A percentile compares a stretch with the other conserved stretches of the same genome.
Evolutionary conservation across 2,329 filamentous ascomycete species (phyloP).

Genomic region (Rhinocladiella mackenziei): DNA sequence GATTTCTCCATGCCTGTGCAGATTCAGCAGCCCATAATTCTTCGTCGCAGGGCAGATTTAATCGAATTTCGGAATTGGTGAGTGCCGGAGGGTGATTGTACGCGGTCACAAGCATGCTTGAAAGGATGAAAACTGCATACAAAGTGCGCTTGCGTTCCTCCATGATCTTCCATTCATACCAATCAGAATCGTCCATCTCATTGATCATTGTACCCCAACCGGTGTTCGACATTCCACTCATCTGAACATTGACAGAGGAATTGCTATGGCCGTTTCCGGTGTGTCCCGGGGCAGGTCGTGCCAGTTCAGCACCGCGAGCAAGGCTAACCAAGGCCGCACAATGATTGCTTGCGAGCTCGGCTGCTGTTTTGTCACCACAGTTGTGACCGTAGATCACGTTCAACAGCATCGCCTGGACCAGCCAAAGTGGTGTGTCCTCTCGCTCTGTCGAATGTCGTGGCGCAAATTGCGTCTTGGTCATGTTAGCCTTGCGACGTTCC

Average conservation of each 20-base stretch:
- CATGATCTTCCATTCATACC: constrained; percentile 80
- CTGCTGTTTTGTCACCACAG: constrained; percentile 83
- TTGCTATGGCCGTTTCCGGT: constrained; percentile 24
- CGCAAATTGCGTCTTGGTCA: constrained; percentile 57
- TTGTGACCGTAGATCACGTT: constrained; percentile 96
- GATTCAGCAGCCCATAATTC: constrained; percentile 82
- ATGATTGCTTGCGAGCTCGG: constrained; percentile 88
- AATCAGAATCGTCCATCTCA: constrained; percentile 62
- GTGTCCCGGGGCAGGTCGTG: constrained; percentile 42
- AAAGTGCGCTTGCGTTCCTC: constrained; percentile 93
- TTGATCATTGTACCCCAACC: constrained; percentile 38
- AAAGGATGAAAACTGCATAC: constrained; percentile 85
- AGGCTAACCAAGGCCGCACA: constrained; percentile 87
- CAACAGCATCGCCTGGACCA: constrained; percentile 93
- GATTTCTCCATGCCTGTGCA: constrained; percentile 72
- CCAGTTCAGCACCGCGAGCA: constrained; percentile 79
- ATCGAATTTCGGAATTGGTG: constrained; percentile 86
- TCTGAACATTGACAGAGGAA: constrained; percentile 38
- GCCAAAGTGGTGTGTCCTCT: constrained; percentile 75
- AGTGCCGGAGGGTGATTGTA: constrained; percentile 90
- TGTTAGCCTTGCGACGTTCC: constrained; percentile 80
- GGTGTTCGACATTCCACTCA: constrained; percentile 44
- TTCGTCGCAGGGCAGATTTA: constrained; percentile 90
- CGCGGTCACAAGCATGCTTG: constrained; percentile 82
- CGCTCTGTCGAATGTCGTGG: constrained; percentile 27